phyloP scores from a whole-genome alignment of 257 asterid species.

The Nicotiana knightiana region DNA sequence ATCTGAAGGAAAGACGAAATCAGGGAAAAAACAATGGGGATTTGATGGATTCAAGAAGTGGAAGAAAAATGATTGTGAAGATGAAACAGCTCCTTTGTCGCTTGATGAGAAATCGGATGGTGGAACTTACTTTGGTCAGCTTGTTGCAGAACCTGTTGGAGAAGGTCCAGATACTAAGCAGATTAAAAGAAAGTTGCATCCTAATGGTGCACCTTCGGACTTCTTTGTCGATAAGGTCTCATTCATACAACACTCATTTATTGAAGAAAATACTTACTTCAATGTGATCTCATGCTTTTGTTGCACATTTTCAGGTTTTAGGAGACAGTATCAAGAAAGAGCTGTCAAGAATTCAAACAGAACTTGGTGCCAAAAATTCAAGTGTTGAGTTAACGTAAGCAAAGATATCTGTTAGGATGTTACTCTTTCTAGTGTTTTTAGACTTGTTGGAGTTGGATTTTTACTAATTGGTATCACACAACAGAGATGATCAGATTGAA shows the following conservation, averaged over 20 bases:
- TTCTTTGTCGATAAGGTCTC: conserved; percentile 76
- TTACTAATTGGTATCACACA: neutral
- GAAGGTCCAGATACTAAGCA: conserved; percentile 58
- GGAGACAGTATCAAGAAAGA: conserved; percentile 64
- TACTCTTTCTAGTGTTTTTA: neutral
- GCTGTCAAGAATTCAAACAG: conserved; percentile 42
- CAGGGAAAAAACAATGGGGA: conserved; percentile 51
- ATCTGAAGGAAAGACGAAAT: conserved; percentile 22
- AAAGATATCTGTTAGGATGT: neutral
- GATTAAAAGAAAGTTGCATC: conserved; percentile 67
- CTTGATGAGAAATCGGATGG: conserved; percentile 36
- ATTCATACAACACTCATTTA: neutral
- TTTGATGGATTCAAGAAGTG: conserved; percentile 80
- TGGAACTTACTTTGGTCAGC: conserved; percentile 28
- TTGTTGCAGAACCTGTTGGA: conserved; percentile 44
- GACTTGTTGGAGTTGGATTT: neutral
- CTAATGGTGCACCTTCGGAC: conserved; percentile 61
- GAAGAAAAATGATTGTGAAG: conserved; percentile 53
- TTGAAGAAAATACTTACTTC: neutral
- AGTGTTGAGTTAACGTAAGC: conserved; percentile 52
- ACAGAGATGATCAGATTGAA: conserved; percentile 70
- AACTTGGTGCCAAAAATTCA: conserved; percentile 31
- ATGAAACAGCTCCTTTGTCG: conserved; percentile 49
- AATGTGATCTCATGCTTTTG: neutral
- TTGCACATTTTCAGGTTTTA: conserved; percentile 40